Conservation (phyloP, 2,329 filamentous ascomycete genomes). For the Triangularia setosa region DNA sequence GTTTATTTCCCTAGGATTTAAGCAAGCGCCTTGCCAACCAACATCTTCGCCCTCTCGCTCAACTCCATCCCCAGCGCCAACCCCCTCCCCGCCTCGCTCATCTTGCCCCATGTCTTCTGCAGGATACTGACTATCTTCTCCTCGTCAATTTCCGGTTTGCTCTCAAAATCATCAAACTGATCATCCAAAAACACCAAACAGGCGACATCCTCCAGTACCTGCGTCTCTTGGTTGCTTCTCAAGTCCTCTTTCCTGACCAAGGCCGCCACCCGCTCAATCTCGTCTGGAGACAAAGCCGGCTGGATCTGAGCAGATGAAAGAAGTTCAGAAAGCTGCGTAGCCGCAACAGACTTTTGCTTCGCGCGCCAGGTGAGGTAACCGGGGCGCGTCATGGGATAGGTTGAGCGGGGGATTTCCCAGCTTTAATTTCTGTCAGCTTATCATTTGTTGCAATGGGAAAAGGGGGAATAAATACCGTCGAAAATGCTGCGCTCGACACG, state of each 20-base stretch:
- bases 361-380: slow-evolving; percentile 81
- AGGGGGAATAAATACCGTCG: slow-evolving; percentile 46
- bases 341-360: slow-evolving; percentile 65
- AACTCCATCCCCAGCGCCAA: slow-evolving; percentile 64
- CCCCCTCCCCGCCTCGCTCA: slow-evolving; percentile 59
- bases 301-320: slow-evolving; percentile 36
- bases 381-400: slow-evolving; percentile 68
- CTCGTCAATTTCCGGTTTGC: slow-evolving; percentile 61
- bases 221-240: slow-evolving; percentile 57
- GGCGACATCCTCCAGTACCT: slow-evolving; percentile 78
- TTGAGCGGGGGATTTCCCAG: slow-evolving; percentile 75
- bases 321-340: slow-evolving; percentile 52
- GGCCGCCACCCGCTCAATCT: slow-evolving; percentile 60
- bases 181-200: slow-evolving; percentile 86
- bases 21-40: slow-evolving; percentile 36
- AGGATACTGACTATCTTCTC: slow-evolving; percentile 71
- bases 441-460: neutral
- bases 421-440: slow-evolving; percentile 28
- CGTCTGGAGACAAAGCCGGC: slow-evolving; percentile 41
- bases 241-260: slow-evolving; percentile 77
- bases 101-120: slow-evolving; percentile 73
- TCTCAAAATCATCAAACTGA: slow-evolving; percentile 77
- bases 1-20: neutral
- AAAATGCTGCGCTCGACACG: slow-evolving; percentile 81
- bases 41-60: slow-evolving; percentile 55